phyloP scores from a whole-genome alignment of 1,139 yeast species.

The Fermentozyma sake region DNA sequence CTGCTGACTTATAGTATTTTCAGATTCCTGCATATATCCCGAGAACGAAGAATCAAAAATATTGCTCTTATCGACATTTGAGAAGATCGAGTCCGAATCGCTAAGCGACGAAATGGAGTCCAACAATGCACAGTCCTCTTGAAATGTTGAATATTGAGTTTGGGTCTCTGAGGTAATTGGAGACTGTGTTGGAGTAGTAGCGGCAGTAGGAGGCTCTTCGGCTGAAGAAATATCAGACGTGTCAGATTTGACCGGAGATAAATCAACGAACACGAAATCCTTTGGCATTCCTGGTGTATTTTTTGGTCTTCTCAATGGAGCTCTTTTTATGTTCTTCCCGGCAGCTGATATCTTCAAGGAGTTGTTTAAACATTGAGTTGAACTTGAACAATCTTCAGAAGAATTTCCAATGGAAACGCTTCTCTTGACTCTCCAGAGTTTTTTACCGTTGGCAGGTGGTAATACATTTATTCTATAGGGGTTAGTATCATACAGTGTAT shows the following conservation, averaged over 20 bases:
- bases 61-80: slow-evolving; percentile 5
- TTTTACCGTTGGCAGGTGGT: slow-evolving; percentile 47
- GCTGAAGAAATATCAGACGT: slow-evolving; percentile 1
- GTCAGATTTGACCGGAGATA: slow-evolving; percentile 42
- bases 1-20: too few species aligned
- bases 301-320: slow-evolving; percentile 48
- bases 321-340: slow-evolving; percentile 32
- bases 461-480: slow-evolving; percentile 11
- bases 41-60: slow-evolving; percentile 11
- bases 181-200: slow-evolving; percentile 7
- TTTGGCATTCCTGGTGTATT: slow-evolving; percentile 49
- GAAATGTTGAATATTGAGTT: not conserved
- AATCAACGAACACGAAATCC: slow-evolving; percentile 52
- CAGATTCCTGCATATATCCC: slow-evolving; percentile 11
- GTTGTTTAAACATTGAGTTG: slow-evolving; percentile 40
- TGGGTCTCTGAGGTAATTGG: slow-evolving; percentile 6
- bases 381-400: slow-evolving; percentile 10
- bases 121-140: slow-evolving; percentile 6
- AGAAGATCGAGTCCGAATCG: slow-evolving; percentile 10
- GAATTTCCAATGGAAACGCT: slow-evolving; percentile 15
- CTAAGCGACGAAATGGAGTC: slow-evolving; percentile 10
- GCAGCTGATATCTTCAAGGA: slow-evolving; percentile 41
- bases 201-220: slow-evolving; percentile 2
- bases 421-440: slow-evolving; percentile 46
- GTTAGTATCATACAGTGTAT: slow-evolving; percentile 3